Base-by-base conservation (phyloP, 2,329 filamentous ascomycete genomes). In the Fusarium euwallaceae region DNA sequence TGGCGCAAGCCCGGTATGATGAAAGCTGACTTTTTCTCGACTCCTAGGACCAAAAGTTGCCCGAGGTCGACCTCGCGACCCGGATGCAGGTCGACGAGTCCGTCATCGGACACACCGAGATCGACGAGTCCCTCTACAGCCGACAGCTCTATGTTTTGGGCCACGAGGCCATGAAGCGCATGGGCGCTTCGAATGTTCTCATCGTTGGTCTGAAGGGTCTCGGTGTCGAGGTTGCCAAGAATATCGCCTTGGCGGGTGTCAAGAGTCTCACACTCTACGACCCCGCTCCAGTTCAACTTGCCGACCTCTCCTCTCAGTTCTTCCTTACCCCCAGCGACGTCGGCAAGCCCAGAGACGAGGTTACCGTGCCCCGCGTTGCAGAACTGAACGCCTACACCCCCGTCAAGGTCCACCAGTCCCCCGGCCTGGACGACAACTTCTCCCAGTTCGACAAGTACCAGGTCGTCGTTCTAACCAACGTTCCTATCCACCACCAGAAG, bases 191-290 rank as follows among this genome's bases (percentile, higher is more conserved):
- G 65, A 97, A 98, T 81, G 91, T 99, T 70, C 93, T 99, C 63
- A 89, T 99, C 66, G 93, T 96, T 72, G 97, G 97, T 74, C 87
- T 98, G 77, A 96, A 97, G 83, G 97, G 97, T 61, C 90, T 99
- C 45, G 97, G 97, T 87, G 96, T 98, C 66, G 97, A 99, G 86
- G 97, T 99, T 79, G 96, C 97, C 81, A 99, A 99, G 90, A 99
- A 99, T 81, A 95, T 99, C 80, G 97, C 97, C 70, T 92, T 99
- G 78, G 97, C 97, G 78, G 97, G 97, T 83, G 97, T 99, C 85
- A 99, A 99, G 89, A 98, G 95, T 81, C 87, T 99, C 77, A 97
- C 96, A 2, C 90, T 99, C 65, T 94, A 95, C 87, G 97, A 99
- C 82, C 96, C 97, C 56, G 91, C 92, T 58, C 94, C 94, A 48